Base-by-base conservation (phyloP, 345 rosid genomes). In the Populus euphratica region DNA sequence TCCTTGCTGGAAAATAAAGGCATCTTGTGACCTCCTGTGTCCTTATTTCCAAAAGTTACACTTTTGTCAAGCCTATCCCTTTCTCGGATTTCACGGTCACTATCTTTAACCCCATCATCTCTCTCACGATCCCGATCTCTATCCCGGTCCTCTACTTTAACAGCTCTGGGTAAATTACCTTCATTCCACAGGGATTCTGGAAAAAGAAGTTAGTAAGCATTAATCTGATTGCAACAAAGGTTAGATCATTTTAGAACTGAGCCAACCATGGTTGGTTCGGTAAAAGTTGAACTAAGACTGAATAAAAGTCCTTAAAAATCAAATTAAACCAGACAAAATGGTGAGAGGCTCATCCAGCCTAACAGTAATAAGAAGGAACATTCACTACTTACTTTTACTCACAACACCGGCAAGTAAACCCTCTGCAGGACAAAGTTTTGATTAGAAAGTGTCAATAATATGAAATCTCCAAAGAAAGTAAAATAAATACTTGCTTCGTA, bases 331-430 rank as follows among this genome's bases (percentile, higher is more conserved):
- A 29, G 5, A 65, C 8, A 33, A 65, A 17, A 65, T 14, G 69
- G 7, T 65, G n/a, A 31, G 13, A 74, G n/a, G 47, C 11, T 62
- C 54, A 70, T 76, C 33, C 38, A 68, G 75, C 77, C 47, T 71
- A 59, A 68, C 43, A 33, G 67, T 79, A 70, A 67, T n/a, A 75
- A 59, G 49, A 65, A 33, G 63, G 41, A 52, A 49, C 71, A 79
- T 70, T 38, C 14, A 59, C 59, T 35, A 89, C 99, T 86, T 91
- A 95, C 97, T 94, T 86, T 91, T 90, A 77, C 94, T 89, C 76
- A 93, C 85, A 78, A 95, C 86, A 75, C 88, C 92, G 67, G 96
- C 94, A 69, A 95, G 97, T 59, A 94, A 83, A 74, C 95, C 97
- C 78, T 90, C 98, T 93, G 94, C 88, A 86, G 59, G 79, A 76